These are phyloP conservation scores for Lipomyces kockii DNA, from an alignment of 805 yeast species.

Conservation along the genomic window DNA sequence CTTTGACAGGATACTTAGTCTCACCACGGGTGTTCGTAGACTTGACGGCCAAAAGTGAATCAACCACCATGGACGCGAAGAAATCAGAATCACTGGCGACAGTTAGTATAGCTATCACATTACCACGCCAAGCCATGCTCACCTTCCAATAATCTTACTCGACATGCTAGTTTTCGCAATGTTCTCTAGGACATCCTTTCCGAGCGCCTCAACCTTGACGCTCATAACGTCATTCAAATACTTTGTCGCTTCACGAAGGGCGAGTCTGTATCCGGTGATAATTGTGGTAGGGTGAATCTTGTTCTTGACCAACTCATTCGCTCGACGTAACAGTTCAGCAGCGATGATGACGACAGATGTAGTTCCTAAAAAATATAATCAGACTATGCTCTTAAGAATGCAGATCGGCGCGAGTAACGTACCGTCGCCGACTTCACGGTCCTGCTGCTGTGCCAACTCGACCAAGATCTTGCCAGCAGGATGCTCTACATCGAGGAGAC, in stretches of 20 bases:
- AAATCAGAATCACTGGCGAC: constrained; percentile 76
- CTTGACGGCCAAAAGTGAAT: constrained; percentile 92
- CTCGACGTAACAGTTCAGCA: constrained; percentile 86
- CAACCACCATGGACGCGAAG: constrained; percentile 88
- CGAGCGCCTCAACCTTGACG: constrained; percentile 72
- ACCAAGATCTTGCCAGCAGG: constrained; percentile 98
- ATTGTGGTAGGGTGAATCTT: constrained; percentile 98
- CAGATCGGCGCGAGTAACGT: background rate
- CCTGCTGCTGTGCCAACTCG: constrained; percentile 98
- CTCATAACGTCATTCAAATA: constrained; percentile 85
- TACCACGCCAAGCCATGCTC: background rate
- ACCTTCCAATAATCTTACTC: constrained; percentile 84
- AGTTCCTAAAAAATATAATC: constrained; percentile 49
- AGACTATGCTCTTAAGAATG: background rate
- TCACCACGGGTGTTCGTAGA: constrained; percentile 89
- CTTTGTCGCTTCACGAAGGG: constrained; percentile 85
- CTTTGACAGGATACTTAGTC: constrained; percentile 91
- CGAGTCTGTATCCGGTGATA: constrained; percentile 93
- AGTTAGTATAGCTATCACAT: background rate
- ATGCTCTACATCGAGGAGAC: constrained; percentile 92
- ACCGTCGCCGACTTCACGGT: constrained; percentile 98
- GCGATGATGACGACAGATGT: constrained; percentile 97
- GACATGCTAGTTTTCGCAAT: constrained; percentile 98
- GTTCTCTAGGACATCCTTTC: constrained; percentile 82
- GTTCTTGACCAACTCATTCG: constrained; percentile 89